Base-by-base conservation (phyloP, 768 basidiomycete genomes). In the Russula olivacea region DNA sequence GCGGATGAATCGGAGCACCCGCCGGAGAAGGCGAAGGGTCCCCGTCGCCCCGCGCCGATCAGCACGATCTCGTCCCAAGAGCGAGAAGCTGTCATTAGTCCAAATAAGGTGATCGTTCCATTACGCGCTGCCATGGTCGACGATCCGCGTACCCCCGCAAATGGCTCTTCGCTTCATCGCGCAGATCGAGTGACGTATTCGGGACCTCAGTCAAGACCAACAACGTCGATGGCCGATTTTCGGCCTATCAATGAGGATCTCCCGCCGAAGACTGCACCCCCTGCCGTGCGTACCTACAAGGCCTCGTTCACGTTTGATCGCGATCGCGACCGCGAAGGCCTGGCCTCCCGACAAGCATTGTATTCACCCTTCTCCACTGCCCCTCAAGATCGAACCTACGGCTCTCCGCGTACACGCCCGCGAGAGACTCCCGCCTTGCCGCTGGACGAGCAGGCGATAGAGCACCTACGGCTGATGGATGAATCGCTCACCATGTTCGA, bases 401-500 rank as follows among this genome's bases (percentile, higher is more conserved):
- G 61, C 57, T 66, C 57, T 58, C 71, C 67, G 4, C 65, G 58
- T 47, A 48, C 57, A 41, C 65, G 61, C 21, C 55, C 65, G 10
- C 61, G 58, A 4, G 57, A 55, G 11, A 43, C 36, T 15, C 51
- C 47, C 21, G 8, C 56, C 36, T 53, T 63, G 45, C 61, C 57
- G 32, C 66, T 64, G 32, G 58, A 66, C 48, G 59, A 70, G 48
- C 64, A 66, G 32, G 63, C 72, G 30, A 59, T 72, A 4, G 88
- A 91, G 66, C 91, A 91, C 68, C 77, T 83, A 1, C 76, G 80
- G n/a, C 73, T 93, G 50, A 84, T 92, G 81, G 68, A 84, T 23
- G 89, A 92, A 47, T 81, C 85, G 19, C 74, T 92, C 15, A 71
- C 75, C 4, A 82, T 87, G 78, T 90, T 93, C 66, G 88, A 91